Evolutionary conservation across 2,329 filamentous ascomycete species (phyloP).

Genomic region (Diaporthe australafricana): DNA sequence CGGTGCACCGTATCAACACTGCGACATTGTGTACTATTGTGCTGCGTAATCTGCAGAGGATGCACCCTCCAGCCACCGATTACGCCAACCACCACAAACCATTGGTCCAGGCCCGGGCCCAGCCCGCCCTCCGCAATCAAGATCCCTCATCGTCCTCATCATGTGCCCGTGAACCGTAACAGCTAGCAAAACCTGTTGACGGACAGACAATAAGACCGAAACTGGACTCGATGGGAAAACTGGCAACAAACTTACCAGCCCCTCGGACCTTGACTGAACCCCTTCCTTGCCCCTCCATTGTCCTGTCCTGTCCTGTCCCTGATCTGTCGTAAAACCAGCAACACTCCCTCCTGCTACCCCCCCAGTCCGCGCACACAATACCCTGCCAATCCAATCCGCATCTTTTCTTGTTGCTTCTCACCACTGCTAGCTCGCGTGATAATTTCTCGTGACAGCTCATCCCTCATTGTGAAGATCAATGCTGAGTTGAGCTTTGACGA

Average conservation of each 20-base stretch:
- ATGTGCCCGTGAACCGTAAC: slow-evolving; percentile 1
- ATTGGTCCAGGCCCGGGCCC: slow-evolving; percentile 19
- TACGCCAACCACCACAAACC: slow-evolving; percentile 14
- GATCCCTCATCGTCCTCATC: slow-evolving; percentile 11
- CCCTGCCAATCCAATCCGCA: slow-evolving; percentile 6
- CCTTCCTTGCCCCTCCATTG: slow-evolving; percentile 1
- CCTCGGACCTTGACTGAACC: slow-evolving; percentile 15
- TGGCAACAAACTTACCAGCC: slow-evolving; percentile 18
- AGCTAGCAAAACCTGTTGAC: slow-evolving; percentile 7
- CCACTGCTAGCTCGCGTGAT: not conserved
- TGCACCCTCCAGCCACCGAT: slow-evolving; percentile 26
- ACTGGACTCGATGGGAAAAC: not conserved
- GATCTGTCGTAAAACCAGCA: slow-evolving; percentile 18
- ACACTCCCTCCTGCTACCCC: not conserved
- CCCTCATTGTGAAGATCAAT: slow-evolving; percentile 17
- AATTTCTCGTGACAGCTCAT: slow-evolving; percentile 25
- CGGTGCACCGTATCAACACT: slow-evolving; percentile 10
- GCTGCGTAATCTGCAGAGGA: not conserved
- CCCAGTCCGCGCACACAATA: slow-evolving; percentile 1
- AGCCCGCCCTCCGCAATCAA: slow-evolving; percentile 13
- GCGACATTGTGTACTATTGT: not conserved
- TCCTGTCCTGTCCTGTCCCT: not conserved
- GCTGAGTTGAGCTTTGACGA: slow-evolving; percentile 11
- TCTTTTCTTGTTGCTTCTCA: slow-evolving; percentile 1
- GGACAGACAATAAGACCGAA: not conserved